These are phyloP conservation scores for Boeremia exigua DNA, from an alignment of 2,329 filamentous ascomycete genomes.

Conservation along the genomic window DNA sequence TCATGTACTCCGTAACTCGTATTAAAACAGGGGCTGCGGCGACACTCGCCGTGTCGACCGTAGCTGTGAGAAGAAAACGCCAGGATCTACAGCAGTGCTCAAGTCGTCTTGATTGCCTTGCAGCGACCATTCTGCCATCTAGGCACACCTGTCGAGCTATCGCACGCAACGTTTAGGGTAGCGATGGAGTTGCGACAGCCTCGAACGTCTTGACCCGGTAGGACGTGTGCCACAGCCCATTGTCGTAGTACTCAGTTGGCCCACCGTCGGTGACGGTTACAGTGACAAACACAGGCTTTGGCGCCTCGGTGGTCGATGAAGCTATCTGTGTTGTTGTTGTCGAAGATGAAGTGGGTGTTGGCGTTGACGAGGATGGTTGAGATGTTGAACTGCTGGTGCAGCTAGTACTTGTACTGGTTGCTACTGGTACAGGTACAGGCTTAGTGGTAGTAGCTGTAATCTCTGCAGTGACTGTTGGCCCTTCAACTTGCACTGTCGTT, in stretches of 20 bases:
- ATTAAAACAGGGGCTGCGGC: not conserved
- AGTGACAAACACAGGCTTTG: slow-evolving; percentile 37
- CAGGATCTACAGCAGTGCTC: not conserved
- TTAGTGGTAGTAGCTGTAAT: slow-evolving; percentile 29
- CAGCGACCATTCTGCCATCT: not conserved
- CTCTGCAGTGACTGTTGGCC: slow-evolving; percentile 32
- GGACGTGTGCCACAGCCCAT: slow-evolving; percentile 54
- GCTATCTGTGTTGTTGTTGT: slow-evolving; percentile 15
- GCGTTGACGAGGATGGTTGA: slow-evolving; percentile 9
- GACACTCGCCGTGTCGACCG: not conserved
- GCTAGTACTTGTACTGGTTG: slow-evolving; percentile 20
- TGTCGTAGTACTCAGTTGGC: slow-evolving; percentile 51
- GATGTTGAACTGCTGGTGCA: slow-evolving; percentile 16
- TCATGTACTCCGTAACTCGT: not conserved
- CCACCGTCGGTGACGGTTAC: slow-evolving; percentile 35
- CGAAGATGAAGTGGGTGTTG: slow-evolving; percentile 16
- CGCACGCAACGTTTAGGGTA: not conserved
- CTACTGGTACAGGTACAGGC: slow-evolving; percentile 16
- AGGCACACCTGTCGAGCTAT: slow-evolving; percentile 13
- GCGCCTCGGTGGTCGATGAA: slow-evolving; percentile 23
- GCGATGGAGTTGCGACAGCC: slow-evolving; percentile 13
- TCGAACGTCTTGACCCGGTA: slow-evolving; percentile 48
- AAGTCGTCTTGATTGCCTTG: not conserved
- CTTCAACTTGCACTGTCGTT: slow-evolving; percentile 36
- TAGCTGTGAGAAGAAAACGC: not conserved